Evolutionary conservation across 1,284 basidiomycete genomes (phyloP), one percentile per base, ranked within the genome.

Genomic region (Microbotryum lychnidis-dioicae): DNA sequence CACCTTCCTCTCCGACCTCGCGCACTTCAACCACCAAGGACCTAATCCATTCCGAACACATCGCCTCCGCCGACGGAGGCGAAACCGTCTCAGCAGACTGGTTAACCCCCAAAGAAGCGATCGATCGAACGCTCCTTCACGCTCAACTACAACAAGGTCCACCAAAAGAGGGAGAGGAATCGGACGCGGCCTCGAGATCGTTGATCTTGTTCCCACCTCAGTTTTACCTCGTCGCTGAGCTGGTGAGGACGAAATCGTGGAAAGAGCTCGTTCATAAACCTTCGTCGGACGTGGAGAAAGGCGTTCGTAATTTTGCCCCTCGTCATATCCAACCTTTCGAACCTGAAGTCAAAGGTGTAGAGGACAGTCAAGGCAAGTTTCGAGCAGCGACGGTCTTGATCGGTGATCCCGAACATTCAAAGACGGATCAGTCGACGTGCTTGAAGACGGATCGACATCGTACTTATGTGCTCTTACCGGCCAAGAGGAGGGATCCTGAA

Each of bases 131-230:
- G 3, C 33, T 64, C 25, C 44, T 53, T 3, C 58, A 68, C 54
- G 66, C 62, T 6, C 49, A 31, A n/a, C 16, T 29, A 18, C 44
- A 46, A 25, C 54, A 55, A 46, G 54, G 21, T 10, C n/a, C n/a
- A 21, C 20, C n/a, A 37, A 6, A 21, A 33, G 14, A 45, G 47
- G 23, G 44, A 37, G 5, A 50, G 47, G 27, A 37, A n/a, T 61
- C 49, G 5, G 37, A 31, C 5, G 31, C 6, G 5, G 31, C 12
- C 23, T 44, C 27, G 14, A 44, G 48, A 29, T 27, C 56, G 18
- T 61, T 70, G 58, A 50, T 65, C 44, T 57, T 71, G 4, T 64
- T 68, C 49, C 70, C 70, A 14, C 70, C 70, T 14, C 70, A 71
- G 42, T 70, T 70, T 54, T 67, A 70, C 58, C 55, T 71, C 16